Base-by-base conservation (phyloP, 768 basidiomycete genomes). In the Inosperma sp. region DNA sequence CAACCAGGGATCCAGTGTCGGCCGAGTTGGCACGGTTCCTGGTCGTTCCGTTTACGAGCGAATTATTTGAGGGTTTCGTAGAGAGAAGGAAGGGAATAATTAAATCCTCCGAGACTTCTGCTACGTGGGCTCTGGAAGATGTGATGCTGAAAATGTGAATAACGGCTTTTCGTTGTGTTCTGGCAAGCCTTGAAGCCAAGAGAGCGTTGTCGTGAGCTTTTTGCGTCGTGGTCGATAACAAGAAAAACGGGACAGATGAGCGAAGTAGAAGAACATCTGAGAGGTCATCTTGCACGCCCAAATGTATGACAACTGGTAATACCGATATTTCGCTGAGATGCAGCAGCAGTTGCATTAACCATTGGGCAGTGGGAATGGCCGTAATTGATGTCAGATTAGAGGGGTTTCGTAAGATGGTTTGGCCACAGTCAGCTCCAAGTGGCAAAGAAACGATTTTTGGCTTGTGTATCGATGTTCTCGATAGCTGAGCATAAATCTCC, bases 151-250 rank as follows among this genome's bases (percentile, higher is more conserved):
- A 96, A 12, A 79, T 83, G 64, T 97, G 95, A 21, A 96, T 73
- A n/a, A 95, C 89, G 5, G 85, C 83, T 58, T 81, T 86, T 49
- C 74, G 73, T 59, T 87, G 81, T 6, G 76, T 65, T 30, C 77
- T 76, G 0, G 95, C 90, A 43, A 97, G 69, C 35, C 84, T 80
- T 44, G 89, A 83, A 12, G 92, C 91, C 14, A 98, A 78, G 29
- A 97, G 71, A 19, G 92, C 88, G 66, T 97, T 85, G 62, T 94
- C 90, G 59, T 95, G 88, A 3, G 93, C 90, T 62, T 93, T 79
- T 63, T 92, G 87, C 3, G 81, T 65, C 1, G 79, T 81, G 29
- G 80, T 76, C 5, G 92, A 94, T 60, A 94, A 75, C 43, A 98
- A 59, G 63, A 93, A 84, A 68, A 84, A 89, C 23, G 88, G 88